Base-by-base conservation (phyloP, 176 grass and related monocot genomes). In the Oropetium thomaeum region DNA sequence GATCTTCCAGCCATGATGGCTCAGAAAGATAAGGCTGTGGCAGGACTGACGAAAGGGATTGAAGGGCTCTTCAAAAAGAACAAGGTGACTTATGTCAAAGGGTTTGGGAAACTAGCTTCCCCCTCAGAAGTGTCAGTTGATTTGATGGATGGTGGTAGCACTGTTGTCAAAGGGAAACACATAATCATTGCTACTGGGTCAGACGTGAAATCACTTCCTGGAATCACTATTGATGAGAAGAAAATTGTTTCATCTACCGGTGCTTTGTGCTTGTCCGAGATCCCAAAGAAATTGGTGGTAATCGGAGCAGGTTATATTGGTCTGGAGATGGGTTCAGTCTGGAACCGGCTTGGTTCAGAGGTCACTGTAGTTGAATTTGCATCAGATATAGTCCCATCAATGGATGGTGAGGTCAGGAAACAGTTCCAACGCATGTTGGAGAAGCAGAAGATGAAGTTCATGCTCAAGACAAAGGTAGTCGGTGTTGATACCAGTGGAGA, bases 401-500 rank as follows among this genome's bases (percentile, higher is more conserved):
- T 99, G 96, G 96, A 99, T 88, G 91, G 86, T 23, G 87, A 99
- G 33, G 55, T 99, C 49, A 84, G 96, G 82, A 99, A 90, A 83
- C 96, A 99, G 75, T 99, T 99, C 73, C 96, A 99, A 39, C 91
- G 91, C 63, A 95, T 99, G 96, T 75, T 99, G 60, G 89, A 99
- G 82, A 99, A 95, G 69, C 96, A 99, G 83, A 99, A 99, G 30
- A 92, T 99, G 89, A 99, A 95, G 80, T 99, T 99, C 80, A 92
- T 99, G 89, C 91, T 99, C 67, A 95, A 99, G 62, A 99, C 91
- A 54, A 99, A 99, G 78, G 96, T 99, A 15, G 84, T 94, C 1
- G 86, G 91, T 4, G 87, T 91, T 69, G 95, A 98, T 79, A 79
- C 84, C 20, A 87, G 89, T 29, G 96, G 96, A 70, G 88, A 92